These are phyloP conservation scores for Yamagishiella unicocca DNA, from an alignment of 139 green algal species.

Conservation along the genomic window DNA sequence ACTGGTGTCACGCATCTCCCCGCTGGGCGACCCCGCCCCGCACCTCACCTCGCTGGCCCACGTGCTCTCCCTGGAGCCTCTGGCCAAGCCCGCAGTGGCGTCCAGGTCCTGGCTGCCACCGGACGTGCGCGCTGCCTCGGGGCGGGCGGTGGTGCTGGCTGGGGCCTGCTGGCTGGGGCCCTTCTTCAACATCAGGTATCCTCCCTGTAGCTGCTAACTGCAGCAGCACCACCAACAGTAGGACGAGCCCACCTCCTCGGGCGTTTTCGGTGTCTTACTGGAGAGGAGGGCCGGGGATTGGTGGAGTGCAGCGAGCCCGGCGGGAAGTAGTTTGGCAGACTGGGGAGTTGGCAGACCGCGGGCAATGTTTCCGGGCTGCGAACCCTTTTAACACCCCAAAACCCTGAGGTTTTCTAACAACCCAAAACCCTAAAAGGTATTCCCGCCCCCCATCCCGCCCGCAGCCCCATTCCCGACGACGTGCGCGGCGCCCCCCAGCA, in stretches of 20 bases:
- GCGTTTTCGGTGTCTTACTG: too few species aligned
- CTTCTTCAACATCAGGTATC: slow-evolving; percentile 78
- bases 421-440: too few species aligned
- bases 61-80: slow-evolving; percentile 68
- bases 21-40: slow-evolving; percentile 76
- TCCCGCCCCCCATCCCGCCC: background rate
- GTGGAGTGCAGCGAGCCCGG: too few species aligned
- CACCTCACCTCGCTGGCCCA: slow-evolving; percentile 68
- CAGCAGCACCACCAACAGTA: too few species aligned
- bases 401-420: too few species aligned
- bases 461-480: slow-evolving; percentile 50
- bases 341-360: too few species aligned
- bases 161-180: slow-evolving; percentile 79
- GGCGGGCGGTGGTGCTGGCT: slow-evolving; percentile 43
- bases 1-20: slow-evolving; percentile 64
- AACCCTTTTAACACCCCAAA: too few species aligned
- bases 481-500: slow-evolving; percentile 50
- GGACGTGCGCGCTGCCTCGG: slow-evolving; percentile 38
- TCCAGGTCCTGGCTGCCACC: slow-evolving; percentile 63
- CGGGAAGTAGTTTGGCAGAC: too few species aligned
- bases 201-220: too few species aligned
- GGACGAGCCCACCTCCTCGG: too few species aligned
- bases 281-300: too few species aligned
- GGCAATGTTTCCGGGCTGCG: too few species aligned
- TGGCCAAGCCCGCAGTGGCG: slow-evolving; percentile 65